A percentile compares a stretch with the other conserved stretches of the same genome.
phyloP scores from a whole-genome alignment of 495 filamentous ascomycete genomes.

The Penicillium diatomitis region DNA sequence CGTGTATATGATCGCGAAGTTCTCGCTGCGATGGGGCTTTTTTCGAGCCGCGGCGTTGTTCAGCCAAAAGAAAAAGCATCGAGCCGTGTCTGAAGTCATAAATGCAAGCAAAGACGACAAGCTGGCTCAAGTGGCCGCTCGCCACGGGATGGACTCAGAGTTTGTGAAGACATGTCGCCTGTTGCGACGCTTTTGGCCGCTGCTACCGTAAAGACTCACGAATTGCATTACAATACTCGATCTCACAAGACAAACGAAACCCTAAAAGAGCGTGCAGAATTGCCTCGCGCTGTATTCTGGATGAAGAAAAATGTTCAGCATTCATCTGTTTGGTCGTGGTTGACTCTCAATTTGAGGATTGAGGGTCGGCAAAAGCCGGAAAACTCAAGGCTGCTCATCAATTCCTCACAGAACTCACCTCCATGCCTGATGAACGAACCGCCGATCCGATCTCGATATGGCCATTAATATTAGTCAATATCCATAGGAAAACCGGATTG shows the following conservation, averaged over 20 bases:
- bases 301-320: too few relatives aligned
- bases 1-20: constrained; percentile 44
- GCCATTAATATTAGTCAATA: too few relatives aligned
- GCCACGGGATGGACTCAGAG: constrained; percentile 33
- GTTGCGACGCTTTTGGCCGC: constrained; percentile 34
- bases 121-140: constrained; percentile 35
- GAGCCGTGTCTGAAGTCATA: constrained; percentile 37
- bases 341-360: too few relatives aligned
- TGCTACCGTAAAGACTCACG: constrained; percentile 20
- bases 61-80: constrained; percentile 22
- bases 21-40: constrained; percentile 40
- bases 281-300: too few relatives aligned
- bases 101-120: constrained; percentile 42
- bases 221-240: neutral
- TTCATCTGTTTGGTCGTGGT: too few relatives aligned
- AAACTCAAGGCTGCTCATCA: too few relatives aligned
- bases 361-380: too few relatives aligned
- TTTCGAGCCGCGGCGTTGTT: constrained; percentile 34
- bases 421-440: too few relatives aligned
- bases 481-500: too few relatives aligned
- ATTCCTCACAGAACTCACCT: too few relatives aligned
- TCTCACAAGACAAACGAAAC: neutral
- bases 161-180: constrained; percentile 27
- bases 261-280: too few relatives aligned
- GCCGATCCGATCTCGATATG: too few relatives aligned